A percentile compares a stretch with the other conserved stretches of the same genome.
phyloP scores from a whole-genome alignment of 2,329 filamentous ascomycete species.

The Hypoxylon sp. region DNA sequence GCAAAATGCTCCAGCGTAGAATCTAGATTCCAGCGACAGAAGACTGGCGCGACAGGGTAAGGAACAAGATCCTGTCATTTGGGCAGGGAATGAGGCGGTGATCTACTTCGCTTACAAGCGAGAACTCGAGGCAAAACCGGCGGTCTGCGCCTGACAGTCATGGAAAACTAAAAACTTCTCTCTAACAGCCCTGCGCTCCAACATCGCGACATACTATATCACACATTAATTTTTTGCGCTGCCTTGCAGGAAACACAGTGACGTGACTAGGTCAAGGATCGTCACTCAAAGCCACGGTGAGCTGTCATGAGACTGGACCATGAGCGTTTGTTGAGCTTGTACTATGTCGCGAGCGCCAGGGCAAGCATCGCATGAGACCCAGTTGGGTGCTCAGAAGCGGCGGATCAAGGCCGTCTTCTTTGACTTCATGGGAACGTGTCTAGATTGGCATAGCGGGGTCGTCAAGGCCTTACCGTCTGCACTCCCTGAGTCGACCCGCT shows the following conservation, averaged over 20 bases:
- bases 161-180: slow-evolving; percentile 17
- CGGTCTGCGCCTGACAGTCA: slow-evolving; percentile 33
- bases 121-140: slow-evolving; percentile 24
- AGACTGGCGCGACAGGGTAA: slow-evolving; percentile 12
- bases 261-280: slow-evolving; percentile 18
- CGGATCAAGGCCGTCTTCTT: slow-evolving; percentile 64
- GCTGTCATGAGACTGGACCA: slow-evolving; percentile 14
- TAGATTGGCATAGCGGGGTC: slow-evolving; percentile 65
- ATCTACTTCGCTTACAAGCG: slow-evolving; percentile 26
- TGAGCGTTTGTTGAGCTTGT: slow-evolving; percentile 9
- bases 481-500: slow-evolving; percentile 52
- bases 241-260: slow-evolving; percentile 9
- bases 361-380: slow-evolving; percentile 8
- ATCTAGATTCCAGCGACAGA: not conserved
- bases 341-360: slow-evolving; percentile 33
- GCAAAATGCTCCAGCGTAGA: not conserved
- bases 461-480: slow-evolving; percentile 53
- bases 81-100: slow-evolving; percentile 28
- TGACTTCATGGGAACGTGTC: slow-evolving; percentile 71
- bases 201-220: slow-evolving; percentile 3
- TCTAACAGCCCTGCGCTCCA: not conserved
- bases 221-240: not conserved
- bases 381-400: slow-evolving; percentile 22
- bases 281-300: slow-evolving; percentile 10
- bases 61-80: slow-evolving; percentile 22